Conservation (phyloP, 208 protist genomes). For the Phytomonas sp. region DNA sequence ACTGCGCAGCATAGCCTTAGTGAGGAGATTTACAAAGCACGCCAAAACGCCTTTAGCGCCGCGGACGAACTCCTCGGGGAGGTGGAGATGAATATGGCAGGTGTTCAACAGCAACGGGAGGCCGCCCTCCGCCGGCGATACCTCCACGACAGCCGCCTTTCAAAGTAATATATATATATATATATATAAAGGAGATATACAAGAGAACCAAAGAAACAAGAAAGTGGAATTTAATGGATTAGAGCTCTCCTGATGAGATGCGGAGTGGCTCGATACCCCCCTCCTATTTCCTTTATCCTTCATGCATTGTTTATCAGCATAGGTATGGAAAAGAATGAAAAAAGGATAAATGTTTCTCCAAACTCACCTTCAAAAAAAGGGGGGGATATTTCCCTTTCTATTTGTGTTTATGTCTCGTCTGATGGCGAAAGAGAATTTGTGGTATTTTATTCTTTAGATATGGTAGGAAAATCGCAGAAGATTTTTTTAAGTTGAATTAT, state of each 20-base stretch:
- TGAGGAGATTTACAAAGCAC: slow-evolving; percentile 56
- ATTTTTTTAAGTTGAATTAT: neutral
- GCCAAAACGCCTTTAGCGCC: slow-evolving; percentile 45
- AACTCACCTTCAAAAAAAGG: neutral
- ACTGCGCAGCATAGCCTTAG: slow-evolving; percentile 37
- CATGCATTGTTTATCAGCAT: neutral
- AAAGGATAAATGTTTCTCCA: neutral
- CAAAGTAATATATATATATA: slow-evolving; percentile 20
- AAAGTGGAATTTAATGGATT: neutral
- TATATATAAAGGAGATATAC: neutral
- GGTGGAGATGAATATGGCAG: slow-evolving; percentile 70
- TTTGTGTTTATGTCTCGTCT: neutral
- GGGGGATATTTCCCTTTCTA: neutral
- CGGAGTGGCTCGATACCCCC: neutral
- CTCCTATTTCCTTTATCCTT: neutral
- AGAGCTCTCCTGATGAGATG: neutral
- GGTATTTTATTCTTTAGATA: neutral
- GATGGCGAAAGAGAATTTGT: neutral
- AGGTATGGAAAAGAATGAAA: neutral
- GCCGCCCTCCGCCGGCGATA: slow-evolving; percentile 73
- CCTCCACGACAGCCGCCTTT: slow-evolving; percentile 44
- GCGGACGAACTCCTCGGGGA: slow-evolving; percentile 58
- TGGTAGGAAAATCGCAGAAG: neutral
- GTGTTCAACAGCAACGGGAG: slow-evolving; percentile 71
- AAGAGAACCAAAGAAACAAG: neutral